Base-by-base conservation (phyloP, 2,329 filamentous ascomycete genomes). In the Ramularia endophylla region DNA sequence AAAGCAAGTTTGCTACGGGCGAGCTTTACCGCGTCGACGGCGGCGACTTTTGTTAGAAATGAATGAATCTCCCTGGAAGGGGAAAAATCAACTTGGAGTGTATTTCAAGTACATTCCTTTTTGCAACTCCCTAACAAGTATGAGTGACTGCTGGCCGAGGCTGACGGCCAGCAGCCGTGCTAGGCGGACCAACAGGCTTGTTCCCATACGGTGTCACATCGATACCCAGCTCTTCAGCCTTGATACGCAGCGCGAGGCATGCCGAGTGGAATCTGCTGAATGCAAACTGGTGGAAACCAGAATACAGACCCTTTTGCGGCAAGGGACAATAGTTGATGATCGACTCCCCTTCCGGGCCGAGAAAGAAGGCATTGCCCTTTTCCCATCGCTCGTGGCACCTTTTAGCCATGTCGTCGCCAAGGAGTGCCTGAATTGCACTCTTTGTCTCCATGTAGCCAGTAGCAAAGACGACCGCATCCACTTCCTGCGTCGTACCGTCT, bases 401-500 rank as follows among this genome's bases (percentile, higher is more conserved):
- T 38, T 78, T 73, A 0, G 77, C 80, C 8, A 85, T 66, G 13
- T 72, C 68, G 20, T 80, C 71, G 0, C 81, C 83, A 40, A 86
- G 70, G 15, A 83, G 74, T 22, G 69, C 67, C n/a, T 75, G 64
- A 2, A 80, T 76, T 15, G 75, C 75, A 0, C 75, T 79, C 8
- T 71, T 68, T 81, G 86, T 87, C 55, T 83, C 84, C 46, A 80
- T 73, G 51, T 82, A 85, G 0, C 77, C 68, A 0, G 68, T 71
- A 0, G 67, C 68, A 8, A 69, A 44, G 3, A 85, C 70, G 7
- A 85, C 72, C 47, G 82, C 71, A 47, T 84, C 80, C 0, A 79
- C 78, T 13, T 75, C 69, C 0, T 83, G 57, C 50, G 71, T 69
- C 0, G 64, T 61, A 0, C 78, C 79, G 44, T 83, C 79, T 74